Evolutionary conservation across 2,329 filamentous ascomycete genomes (phyloP), one percentile per base, ranked within the genome.

Genomic region (Fonsecaea nubica): DNA sequence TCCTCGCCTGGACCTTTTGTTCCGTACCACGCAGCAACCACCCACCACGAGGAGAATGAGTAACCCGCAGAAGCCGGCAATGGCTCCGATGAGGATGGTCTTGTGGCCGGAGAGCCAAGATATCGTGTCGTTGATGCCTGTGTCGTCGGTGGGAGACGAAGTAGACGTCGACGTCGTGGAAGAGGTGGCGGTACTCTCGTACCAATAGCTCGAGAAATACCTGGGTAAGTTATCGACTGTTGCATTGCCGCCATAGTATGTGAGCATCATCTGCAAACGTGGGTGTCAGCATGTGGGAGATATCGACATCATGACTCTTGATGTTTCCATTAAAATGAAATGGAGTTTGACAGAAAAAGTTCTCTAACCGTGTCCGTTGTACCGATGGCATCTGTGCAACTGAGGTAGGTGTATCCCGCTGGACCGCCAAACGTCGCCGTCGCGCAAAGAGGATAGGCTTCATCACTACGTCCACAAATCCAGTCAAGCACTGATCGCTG

Each of bases 401-500:
- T 58, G n/a, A 58, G 52, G 42, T 63, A 63, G 9, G 53, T 63
- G 32, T 63, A 63, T 15, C 62, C 62, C n/a, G 52, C 53, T 10
- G 62, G 62, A 4, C 62, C 62, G 40, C 53, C 62, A 42, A 63
- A 63, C 10, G 62, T 63, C 15, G 62, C 62, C n/a, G 55, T 63
- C 9, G 53, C 62, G 42, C 62, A 63, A n/a, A 63, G 54, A 4
- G 62, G 21, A 13, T 52, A 40, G 32, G 15, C 54, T 15, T 54
- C 52, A 13, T 50, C 38, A n/a, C 62, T 63, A 21, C 9, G 2
- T n/a, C 25, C 1, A n/a, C 32, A 58, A 8, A 12, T 7, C 53
- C 33, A 18, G 25, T 35, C 15, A 56, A 15, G 7, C 10, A 1
- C 30, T 35, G 9, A 21, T 35, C 32, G 18, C 52, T 9, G 42